phyloP scores from a whole-genome alignment of 345 rosid species.

The Syzygium jambos region DNA sequence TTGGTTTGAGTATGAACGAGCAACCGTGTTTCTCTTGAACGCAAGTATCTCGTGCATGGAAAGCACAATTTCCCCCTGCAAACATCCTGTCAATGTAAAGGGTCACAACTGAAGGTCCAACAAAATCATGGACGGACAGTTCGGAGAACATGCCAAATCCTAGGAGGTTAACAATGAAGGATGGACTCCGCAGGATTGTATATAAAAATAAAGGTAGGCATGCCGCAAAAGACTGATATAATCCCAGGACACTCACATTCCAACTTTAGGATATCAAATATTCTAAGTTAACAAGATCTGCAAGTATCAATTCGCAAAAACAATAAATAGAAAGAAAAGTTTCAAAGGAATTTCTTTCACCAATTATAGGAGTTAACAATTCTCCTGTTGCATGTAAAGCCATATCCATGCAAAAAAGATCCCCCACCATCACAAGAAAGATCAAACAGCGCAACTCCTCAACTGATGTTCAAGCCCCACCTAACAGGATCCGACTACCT shows the following conservation, averaged over 20 bases:
- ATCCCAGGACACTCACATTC: neutral
- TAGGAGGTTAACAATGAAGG: neutral
- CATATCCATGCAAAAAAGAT: neutral
- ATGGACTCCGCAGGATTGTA: neutral
- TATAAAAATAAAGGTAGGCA: neutral
- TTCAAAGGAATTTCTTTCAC: neutral
- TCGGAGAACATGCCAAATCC: neutral
- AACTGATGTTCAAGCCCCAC: neutral
- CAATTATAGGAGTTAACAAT: neutral
- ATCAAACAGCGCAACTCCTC: neutral
- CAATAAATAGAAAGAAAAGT: neutral
- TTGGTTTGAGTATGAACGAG: neutral
- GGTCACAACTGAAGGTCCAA: neutral
- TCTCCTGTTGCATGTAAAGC: neutral
- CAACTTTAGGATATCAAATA: neutral
- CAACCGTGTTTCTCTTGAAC: constrained; percentile 55
- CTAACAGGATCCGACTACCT: neutral
- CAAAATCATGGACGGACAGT: neutral
- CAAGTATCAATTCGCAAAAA: neutral
- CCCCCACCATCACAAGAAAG: neutral
- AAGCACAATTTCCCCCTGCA: constrained; percentile 86
- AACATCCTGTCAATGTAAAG: neutral
- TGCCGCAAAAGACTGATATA: neutral
- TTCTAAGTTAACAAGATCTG: neutral
- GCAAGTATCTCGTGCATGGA: constrained; percentile 73